phyloP scores from a whole-genome alignment of 257 asterid species.

The Galeopsis tetrahit region DNA sequence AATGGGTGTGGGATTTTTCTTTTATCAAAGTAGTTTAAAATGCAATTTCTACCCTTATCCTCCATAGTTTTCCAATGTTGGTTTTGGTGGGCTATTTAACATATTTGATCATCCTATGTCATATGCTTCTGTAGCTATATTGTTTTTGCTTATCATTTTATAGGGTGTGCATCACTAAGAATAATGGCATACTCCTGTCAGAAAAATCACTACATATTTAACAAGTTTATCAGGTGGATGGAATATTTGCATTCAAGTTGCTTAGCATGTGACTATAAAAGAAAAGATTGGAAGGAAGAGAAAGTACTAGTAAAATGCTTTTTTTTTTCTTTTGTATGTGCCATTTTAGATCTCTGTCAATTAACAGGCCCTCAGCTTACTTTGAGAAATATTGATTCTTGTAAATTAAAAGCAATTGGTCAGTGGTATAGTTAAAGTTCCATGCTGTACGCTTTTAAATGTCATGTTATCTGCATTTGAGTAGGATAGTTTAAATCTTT shows the following conservation, averaged over 20 bases:
- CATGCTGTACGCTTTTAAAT: constrained; percentile 7
- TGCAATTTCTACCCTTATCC: neutral
- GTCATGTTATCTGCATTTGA: constrained; percentile 24
- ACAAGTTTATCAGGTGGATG: constrained; percentile 16
- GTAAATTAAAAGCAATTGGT: neutral
- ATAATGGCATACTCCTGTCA: neutral
- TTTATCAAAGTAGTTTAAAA: neutral
- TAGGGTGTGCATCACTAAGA: constrained; percentile 17
- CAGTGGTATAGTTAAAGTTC: neutral
- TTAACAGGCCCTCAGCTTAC: neutral
- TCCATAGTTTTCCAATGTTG: neutral
- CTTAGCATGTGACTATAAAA: neutral
- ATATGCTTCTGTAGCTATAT: neutral
- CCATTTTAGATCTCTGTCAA: neutral
- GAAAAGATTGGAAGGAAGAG: neutral
- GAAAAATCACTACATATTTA: neutral
- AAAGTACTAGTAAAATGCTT: neutral
- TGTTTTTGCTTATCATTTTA: neutral
- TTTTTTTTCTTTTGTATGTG: neutral
- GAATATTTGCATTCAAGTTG: neutral
- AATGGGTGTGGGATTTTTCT: neutral
- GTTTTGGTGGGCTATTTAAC: constrained; percentile 5
- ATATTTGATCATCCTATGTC: neutral
- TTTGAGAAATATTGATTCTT: neutral
- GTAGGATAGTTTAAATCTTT: constrained; percentile 1